Evolutionary conservation across 495 filamentous ascomycete genomes (phyloP).

Genomic region (Penicillium cataractarum): DNA sequence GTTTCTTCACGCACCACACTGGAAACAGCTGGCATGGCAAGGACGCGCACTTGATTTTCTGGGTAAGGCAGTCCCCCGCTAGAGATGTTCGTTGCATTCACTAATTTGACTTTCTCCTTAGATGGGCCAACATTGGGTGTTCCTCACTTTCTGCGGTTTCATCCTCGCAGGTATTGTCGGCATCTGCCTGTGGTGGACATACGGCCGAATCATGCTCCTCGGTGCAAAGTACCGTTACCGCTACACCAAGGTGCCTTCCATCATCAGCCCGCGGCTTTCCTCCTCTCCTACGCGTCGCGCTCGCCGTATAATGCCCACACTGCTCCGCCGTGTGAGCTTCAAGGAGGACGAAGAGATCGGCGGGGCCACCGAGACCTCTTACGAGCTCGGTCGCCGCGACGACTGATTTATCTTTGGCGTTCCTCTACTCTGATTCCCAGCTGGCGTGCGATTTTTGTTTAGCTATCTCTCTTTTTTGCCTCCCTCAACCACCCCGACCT

Average conservation of each 20-base stretch:
- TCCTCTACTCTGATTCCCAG: neutral
- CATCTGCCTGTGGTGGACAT: conserved; percentile 59
- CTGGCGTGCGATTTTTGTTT: conserved; percentile 17
- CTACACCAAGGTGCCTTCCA: conserved; percentile 40
- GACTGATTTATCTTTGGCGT: conserved; percentile 31
- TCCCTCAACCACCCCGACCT: neutral
- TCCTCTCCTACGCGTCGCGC: conserved; percentile 41
- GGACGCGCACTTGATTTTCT: conserved; percentile 78
- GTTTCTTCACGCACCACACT: conserved; percentile 75
- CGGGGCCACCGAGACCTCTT: conserved; percentile 44
- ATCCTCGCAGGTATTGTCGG: conserved; percentile 60
- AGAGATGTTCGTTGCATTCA: neutral
- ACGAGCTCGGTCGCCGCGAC: conserved; percentile 45
- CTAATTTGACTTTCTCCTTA: neutral
- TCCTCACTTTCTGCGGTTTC: conserved; percentile 69
- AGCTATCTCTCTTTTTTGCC: neutral
- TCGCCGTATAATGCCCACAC: conserved; percentile 40
- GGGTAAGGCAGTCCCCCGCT: conserved; percentile 47
- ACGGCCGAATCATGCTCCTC: conserved; percentile 52
- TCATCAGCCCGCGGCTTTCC: conserved; percentile 34
- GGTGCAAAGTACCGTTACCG: conserved; percentile 50
- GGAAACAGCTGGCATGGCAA: conserved; percentile 79
- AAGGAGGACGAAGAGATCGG: conserved; percentile 50
- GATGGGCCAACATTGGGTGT: conserved; percentile 75
- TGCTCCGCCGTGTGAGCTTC: conserved; percentile 48